These are phyloP conservation scores for Alternaria consortialis DNA, from an alignment of 2,329 filamentous ascomycete species.

Conservation along the genomic window DNA sequence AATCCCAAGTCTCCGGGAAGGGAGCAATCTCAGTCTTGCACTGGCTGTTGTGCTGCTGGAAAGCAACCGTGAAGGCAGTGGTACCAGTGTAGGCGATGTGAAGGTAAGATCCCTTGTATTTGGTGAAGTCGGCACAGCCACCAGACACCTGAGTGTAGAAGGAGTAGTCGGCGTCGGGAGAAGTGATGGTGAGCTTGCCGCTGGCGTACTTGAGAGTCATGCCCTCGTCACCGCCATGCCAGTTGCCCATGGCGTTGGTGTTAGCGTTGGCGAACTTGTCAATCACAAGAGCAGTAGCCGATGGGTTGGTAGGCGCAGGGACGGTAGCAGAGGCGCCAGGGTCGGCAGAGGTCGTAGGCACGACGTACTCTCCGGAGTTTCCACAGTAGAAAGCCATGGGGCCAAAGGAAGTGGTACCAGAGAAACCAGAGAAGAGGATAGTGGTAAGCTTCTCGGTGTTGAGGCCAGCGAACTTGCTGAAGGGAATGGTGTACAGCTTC, in stretches of 20 bases:
- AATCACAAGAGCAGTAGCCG: constrained; percentile 62
- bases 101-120: constrained; percentile 67
- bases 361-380: constrained; percentile 60
- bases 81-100: constrained; percentile 71
- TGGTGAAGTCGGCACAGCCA: constrained; percentile 65
- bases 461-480: constrained; percentile 61
- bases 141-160: constrained; percentile 68
- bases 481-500: constrained; percentile 67
- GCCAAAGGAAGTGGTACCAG: constrained; percentile 60
- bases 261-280: constrained; percentile 66
- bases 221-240: constrained; percentile 72
- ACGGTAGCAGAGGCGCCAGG: constrained; percentile 58
- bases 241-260: constrained; percentile 69
- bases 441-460: constrained; percentile 63
- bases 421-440: constrained; percentile 61
- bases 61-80: constrained; percentile 68
- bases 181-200: constrained; percentile 64
- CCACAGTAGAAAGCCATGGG: constrained; percentile 69
- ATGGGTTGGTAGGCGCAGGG: constrained; percentile 60
- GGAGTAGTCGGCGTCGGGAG: constrained; percentile 67
- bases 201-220: constrained; percentile 62
- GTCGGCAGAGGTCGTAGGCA: constrained; percentile 54
- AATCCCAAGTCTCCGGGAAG: constrained; percentile 74
- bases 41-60: constrained; percentile 72
- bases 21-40: constrained; percentile 66